A percentile compares a stretch with the other conserved stretches of the same genome.
These are phyloP conservation scores for Phyllosticta citrichinensis DNA, from an alignment of 2,329 filamentous ascomycete species.

Conservation along the genomic window DNA sequence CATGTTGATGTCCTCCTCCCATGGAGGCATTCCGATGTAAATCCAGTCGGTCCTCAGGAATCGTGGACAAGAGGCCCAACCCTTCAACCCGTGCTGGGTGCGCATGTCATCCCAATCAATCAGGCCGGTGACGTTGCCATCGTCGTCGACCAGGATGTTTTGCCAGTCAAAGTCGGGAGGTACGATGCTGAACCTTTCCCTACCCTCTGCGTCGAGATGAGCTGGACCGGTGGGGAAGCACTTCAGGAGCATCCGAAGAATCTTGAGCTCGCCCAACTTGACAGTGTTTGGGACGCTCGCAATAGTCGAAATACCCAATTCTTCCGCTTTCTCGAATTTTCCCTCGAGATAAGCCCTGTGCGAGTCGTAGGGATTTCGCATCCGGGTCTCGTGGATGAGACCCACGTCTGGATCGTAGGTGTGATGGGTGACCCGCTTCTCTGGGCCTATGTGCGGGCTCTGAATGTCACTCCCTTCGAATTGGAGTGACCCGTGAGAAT, in stretches of 20 bases:
- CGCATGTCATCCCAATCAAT: constrained; percentile 10
- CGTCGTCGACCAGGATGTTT: constrained; percentile 7
- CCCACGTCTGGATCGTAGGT: not conserved
- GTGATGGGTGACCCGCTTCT: not conserved
- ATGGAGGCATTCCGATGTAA: not conserved
- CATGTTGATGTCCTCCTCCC: not conserved
- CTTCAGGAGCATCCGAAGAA: not conserved
- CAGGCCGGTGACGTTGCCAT: constrained; percentile 8
- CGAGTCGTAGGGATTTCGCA: not conserved
- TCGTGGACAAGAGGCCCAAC: constrained; percentile 1
- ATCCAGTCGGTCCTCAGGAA: constrained; percentile 6
- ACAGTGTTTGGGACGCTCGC: not conserved
- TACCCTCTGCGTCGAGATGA: not conserved
- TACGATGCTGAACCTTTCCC: not conserved
- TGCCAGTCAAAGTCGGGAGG: constrained; percentile 10
- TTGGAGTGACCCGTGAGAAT: constrained; percentile 11
- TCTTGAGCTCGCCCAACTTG: not conserved
- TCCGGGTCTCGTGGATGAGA: not conserved
- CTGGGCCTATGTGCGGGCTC: constrained; percentile 1
- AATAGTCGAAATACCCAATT: not conserved
- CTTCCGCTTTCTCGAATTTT: not conserved
- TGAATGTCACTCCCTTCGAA: constrained; percentile 3
- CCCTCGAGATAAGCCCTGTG: not conserved
- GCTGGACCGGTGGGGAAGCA: not conserved
- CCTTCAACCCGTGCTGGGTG: constrained; percentile 1